Evolutionary conservation across 371 early-diverging fungal species (phyloP), one percentile per base, ranked within the genome.

Genomic region (Ordospora pajunii): DNA sequence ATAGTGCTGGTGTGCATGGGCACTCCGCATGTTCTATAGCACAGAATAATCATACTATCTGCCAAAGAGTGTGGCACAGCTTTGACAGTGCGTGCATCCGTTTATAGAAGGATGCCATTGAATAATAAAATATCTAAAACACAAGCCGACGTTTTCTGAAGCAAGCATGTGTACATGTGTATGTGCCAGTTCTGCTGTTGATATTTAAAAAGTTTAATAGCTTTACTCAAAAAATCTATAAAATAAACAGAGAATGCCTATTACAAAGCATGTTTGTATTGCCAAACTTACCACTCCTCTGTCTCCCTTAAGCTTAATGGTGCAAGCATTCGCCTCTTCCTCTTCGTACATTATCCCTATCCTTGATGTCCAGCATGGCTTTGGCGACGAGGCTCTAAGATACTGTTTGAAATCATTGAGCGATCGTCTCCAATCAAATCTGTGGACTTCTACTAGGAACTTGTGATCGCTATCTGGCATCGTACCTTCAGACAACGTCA

Each of bases 391-490:
- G 12, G 70, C 52, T 40, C 65, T 78, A 42, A 78, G 70, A 70
- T 63, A 58, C 22, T 58, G 52, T 42, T 70, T 68, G 23, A 78
- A 68, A 9, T 75, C 69, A 8, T 69, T 71, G 12, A 25, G 43
- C 2, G 32, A 43, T 62, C 66, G 69, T 58, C 68, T 72, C 70
- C 72, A 73, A 42, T 78, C 76, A 67, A 79, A 71, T 43, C 62
- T 53, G 45, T 75, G 71, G 21, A 79, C 63, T 66, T 79, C 76
- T 10, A 79, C 43, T 27, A 70, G 42, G 49, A 79, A 79, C 52
- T 72, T 75, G 23, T 79, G 79, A 4, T 25, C 44, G 6, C 42
- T 58, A 6, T 67, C 63, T 5, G 66, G 64, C 23, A 37, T 44
- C 1, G 37, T 27, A 11, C n/a, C 43, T 58, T 71, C 67, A 43